These are phyloP conservation scores for Paracorniculantispora psalliotae DNA, from an alignment of 2,329 filamentous ascomycete genomes.

Conservation along the genomic window DNA sequence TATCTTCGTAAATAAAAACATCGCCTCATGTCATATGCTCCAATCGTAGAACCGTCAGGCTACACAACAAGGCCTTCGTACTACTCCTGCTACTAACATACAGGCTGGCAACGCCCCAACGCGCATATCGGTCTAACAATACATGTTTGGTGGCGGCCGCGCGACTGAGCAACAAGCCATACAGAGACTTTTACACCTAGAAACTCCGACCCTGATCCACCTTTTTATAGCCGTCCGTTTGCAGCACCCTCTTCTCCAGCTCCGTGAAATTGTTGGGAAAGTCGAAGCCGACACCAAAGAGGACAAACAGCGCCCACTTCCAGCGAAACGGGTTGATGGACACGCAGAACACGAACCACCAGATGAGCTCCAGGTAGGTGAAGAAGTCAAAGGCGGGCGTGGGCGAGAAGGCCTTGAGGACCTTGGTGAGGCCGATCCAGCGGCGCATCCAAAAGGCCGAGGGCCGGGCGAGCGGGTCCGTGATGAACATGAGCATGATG, in stretches of 20 bases:
- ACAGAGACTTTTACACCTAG: too few relatives aligned
- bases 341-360: conserved; percentile 80
- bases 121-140: too few relatives aligned
- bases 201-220: conserved; percentile 20
- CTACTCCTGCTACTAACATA: too few relatives aligned
- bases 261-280: conserved; percentile 63
- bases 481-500: conserved; percentile 79
- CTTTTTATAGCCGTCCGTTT: conserved; percentile 38
- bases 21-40: too few relatives aligned
- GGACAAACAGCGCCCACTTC: conserved; percentile 85
- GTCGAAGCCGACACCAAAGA: conserved; percentile 65
- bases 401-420: conserved; percentile 64
- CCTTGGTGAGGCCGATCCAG: conserved; percentile 80
- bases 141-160: too few relatives aligned
- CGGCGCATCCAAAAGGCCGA: conserved; percentile 70
- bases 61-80: too few relatives aligned
- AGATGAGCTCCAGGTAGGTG: conserved; percentile 77
- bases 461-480: conserved; percentile 71
- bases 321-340: conserved; percentile 79
- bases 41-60: too few relatives aligned
- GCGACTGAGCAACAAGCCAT: too few relatives aligned
- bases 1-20: too few relatives aligned
- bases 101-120: too few relatives aligned
- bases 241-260: conserved; percentile 57
- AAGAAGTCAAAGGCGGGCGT: conserved; percentile 83